Evolutionary conservation across 768 basidiomycete genomes (phyloP).

Genomic region (Auricularia sp.): DNA sequence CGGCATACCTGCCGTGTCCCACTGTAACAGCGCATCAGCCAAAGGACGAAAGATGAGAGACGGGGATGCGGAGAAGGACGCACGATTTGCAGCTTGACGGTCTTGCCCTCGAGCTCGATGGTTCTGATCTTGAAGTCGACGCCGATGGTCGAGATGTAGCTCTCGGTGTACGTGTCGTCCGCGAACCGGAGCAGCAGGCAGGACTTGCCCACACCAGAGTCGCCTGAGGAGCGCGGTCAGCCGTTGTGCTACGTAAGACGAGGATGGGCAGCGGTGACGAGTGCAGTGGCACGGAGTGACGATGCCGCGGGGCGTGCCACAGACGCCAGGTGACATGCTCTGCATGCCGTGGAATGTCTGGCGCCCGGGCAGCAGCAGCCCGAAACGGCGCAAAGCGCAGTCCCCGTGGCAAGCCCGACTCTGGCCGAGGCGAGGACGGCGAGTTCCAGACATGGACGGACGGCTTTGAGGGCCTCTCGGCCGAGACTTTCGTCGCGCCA

Average conservation of each 20-base stretch:
- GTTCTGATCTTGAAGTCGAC: constrained; percentile 99
- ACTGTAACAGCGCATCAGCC: constrained; percentile 37
- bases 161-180: constrained; percentile 96
- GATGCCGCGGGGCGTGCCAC: too few species aligned
- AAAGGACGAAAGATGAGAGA: background rate
- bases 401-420: too few species aligned
- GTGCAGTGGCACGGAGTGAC: too few species aligned
- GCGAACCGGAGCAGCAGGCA: constrained; percentile 86
- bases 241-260: background rate
- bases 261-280: background rate
- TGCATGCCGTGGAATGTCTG: too few species aligned
- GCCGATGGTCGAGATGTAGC: constrained; percentile 95
- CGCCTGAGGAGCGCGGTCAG: constrained; percentile 24
- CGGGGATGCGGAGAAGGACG: constrained; percentile 24
- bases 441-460: too few species aligned
- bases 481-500: too few species aligned
- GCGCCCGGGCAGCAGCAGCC: too few species aligned
- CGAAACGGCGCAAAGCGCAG: too few species aligned
- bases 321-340: too few species aligned
- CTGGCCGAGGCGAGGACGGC: too few species aligned
- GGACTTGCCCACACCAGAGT: constrained; percentile 96
- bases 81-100: constrained; percentile 96
- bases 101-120: constrained; percentile 97
- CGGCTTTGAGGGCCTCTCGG: too few species aligned
- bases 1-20: constrained; percentile 87